These are phyloP conservation scores for Fusarium fracticaudum DNA, from an alignment of 2,329 filamentous ascomycete species.

Conservation along the genomic window DNA sequence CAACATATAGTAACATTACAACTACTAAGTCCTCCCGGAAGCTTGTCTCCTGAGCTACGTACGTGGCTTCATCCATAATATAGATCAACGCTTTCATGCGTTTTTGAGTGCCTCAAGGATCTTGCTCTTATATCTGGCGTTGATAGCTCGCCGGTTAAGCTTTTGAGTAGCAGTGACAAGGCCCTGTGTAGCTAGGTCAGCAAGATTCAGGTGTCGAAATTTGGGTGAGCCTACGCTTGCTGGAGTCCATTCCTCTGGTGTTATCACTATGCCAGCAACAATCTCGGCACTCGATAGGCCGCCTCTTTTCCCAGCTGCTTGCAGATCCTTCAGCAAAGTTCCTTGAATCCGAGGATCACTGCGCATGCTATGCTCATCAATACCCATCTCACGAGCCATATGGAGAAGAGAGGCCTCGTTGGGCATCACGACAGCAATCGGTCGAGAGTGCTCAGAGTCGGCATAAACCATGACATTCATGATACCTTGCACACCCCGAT, in stretches of 20 bases:
- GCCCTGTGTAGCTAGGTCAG: constrained; percentile 50
- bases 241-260: constrained; percentile 88
- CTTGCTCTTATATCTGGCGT: constrained; percentile 58
- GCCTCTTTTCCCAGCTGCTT: constrained; percentile 69
- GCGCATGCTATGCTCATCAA: constrained; percentile 74
- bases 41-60: neutral
- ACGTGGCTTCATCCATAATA: neutral
- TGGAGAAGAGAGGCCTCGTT: constrained; percentile 69
- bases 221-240: constrained; percentile 70
- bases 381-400: constrained; percentile 66
- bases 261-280: constrained; percentile 77
- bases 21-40: neutral
- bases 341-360: constrained; percentile 70
- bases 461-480: constrained; percentile 89
- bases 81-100: neutral
- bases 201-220: rapidly evolving
- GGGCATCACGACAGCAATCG: constrained; percentile 80
- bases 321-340: constrained; percentile 71
- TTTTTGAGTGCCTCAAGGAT: constrained; percentile 46
- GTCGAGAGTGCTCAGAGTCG: constrained; percentile 75
- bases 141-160: constrained; percentile 62
- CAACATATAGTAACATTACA: neutral
- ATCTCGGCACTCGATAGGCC: constrained; percentile 78
- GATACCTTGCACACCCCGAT: constrained; percentile 79
- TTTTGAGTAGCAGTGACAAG: constrained; percentile 69